Evolutionary conservation across 768 basidiomycete genomes (phyloP), one percentile per base, ranked within the genome.

Genomic region (Panaeolus cyanescens): DNA sequence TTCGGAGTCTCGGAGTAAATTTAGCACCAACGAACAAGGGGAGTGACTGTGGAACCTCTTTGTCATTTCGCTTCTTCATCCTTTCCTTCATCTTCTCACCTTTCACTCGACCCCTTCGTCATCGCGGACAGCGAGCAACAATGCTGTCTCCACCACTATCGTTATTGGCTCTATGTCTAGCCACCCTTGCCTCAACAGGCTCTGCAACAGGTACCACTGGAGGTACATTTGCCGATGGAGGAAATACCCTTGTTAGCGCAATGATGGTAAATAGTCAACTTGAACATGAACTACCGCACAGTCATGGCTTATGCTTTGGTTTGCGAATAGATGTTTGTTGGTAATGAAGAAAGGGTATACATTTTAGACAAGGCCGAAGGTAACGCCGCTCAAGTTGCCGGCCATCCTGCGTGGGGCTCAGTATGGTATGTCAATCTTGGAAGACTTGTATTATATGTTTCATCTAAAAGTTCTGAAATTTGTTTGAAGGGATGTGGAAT

Each of bases 361-460:
- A 90, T 95, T 20, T 77, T 95, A n/a, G 95, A 97, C 79, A 97
- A 97, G 77, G 86, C 88, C 1, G 92, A 95, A 70, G 85, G 85
- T 32, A 95, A 95, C 70, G 79, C 80, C 2, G 83, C 83, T 3
- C 75, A 80, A 65, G 80, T 94, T 62, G 79, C 83, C 61, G 85
- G 84, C 1, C 92, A 92, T 74, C 80, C 92, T 10, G 89, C 89
- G 1, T 91, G 89, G 85, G 92, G 85, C 20, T 71, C 89, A 0
- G 85, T 88, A 17, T 93, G 88, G 88, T 88, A 25, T 13, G 72
- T 69, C 25, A 30, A n/a, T n/a, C n/a, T 32, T 37, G 36, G 5
- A 40, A n/a, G n/a, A 22, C 30, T 45, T 34, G 32, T 25, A 2
- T 36, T 36, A 7, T 15, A 20, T 10, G n/a, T 32, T 39, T 33